These are phyloP conservation scores for Sporothrix variecibatus DNA, from an alignment of 2,329 filamentous ascomycete genomes.

Conservation along the genomic window DNA sequence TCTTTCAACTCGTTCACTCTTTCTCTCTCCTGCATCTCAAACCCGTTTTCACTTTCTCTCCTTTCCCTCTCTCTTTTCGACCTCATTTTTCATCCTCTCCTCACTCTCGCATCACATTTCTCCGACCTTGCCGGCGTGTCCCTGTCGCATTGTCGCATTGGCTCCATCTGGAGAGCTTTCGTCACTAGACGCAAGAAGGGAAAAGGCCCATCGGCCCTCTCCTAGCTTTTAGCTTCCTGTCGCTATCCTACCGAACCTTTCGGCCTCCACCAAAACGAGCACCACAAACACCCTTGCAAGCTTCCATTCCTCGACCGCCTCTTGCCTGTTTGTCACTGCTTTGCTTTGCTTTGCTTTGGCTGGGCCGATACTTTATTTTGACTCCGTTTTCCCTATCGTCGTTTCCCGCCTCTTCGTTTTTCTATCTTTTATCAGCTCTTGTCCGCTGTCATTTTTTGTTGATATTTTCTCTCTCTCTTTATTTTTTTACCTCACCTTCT, in stretches of 20 bases:
- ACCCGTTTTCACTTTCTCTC: background rate
- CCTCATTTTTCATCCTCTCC: background rate
- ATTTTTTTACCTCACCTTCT: background rate
- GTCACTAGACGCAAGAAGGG: conserved; percentile 11
- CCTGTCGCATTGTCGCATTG: background rate
- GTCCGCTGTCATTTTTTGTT: background rate
- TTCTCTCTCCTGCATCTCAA: background rate
- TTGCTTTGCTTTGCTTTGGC: background rate
- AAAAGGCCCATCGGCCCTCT: background rate
- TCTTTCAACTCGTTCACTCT: background rate
- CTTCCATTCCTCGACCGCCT: conserved; percentile 14
- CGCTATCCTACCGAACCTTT: background rate
- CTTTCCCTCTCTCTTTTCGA: background rate
- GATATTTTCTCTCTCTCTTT: background rate
- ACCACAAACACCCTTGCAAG: conserved; percentile 3
- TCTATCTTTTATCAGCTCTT: background rate
- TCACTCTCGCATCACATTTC: background rate
- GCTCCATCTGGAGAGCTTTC: background rate
- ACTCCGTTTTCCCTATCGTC: background rate
- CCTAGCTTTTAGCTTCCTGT: background rate
- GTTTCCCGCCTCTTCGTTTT: background rate
- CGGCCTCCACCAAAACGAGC: background rate
- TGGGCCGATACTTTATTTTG: background rate
- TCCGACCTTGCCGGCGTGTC: background rate
- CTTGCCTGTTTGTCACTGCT: background rate